Conservation (phyloP, 192 early-diverging fungal species). For the Coemansia sp. region DNA sequence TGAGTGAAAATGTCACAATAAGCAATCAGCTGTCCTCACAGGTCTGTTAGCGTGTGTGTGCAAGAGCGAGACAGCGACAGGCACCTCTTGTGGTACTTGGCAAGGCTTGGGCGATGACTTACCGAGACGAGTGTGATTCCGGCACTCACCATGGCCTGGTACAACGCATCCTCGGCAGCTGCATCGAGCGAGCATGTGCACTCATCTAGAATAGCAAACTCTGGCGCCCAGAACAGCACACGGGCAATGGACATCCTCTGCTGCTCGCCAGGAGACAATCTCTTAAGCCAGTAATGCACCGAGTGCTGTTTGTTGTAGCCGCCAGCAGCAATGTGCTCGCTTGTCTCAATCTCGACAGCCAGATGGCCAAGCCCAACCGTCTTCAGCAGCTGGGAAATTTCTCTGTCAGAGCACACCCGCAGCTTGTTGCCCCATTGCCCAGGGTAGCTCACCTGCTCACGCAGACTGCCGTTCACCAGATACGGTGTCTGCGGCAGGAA, state of each 20-base stretch:
- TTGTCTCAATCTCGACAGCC: slow-evolving; percentile 6
- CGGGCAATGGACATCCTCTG: slow-evolving; percentile 71
- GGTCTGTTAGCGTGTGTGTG: slow-evolving; percentile 17
- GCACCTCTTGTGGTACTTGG: slow-evolving; percentile 51
- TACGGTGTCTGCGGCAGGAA: slow-evolving; percentile 74
- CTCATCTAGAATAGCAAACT: slow-evolving; percentile 76
- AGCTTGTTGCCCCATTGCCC: slow-evolving; percentile 24
- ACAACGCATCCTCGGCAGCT: slow-evolving; percentile 56
- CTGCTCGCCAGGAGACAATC: slow-evolving; percentile 77
- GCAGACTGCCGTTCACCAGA: slow-evolving; percentile 61
- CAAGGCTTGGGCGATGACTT: slow-evolving; percentile 68
- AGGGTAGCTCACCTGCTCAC: slow-evolving; percentile 69
- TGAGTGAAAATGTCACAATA: not conserved
- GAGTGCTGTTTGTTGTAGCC: slow-evolving; percentile 32
- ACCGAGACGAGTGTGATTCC: slow-evolving; percentile 90
- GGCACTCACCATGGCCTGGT: slow-evolving; percentile 58
- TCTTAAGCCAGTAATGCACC: slow-evolving; percentile 60
- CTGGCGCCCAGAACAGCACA: slow-evolving; percentile 68
- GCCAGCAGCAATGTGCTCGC: not conserved
- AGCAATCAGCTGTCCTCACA: not conserved
- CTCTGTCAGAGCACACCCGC: slow-evolving; percentile 30
- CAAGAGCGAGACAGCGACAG: slow-evolving; percentile 51
- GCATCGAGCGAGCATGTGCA: slow-evolving; percentile 68
- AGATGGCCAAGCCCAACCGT: slow-evolving; percentile 34
- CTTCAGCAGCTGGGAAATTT: slow-evolving; percentile 17